phyloP scores from a whole-genome alignment of 108 stramenopile genomes.

The Skeletonema menzelii region DNA sequence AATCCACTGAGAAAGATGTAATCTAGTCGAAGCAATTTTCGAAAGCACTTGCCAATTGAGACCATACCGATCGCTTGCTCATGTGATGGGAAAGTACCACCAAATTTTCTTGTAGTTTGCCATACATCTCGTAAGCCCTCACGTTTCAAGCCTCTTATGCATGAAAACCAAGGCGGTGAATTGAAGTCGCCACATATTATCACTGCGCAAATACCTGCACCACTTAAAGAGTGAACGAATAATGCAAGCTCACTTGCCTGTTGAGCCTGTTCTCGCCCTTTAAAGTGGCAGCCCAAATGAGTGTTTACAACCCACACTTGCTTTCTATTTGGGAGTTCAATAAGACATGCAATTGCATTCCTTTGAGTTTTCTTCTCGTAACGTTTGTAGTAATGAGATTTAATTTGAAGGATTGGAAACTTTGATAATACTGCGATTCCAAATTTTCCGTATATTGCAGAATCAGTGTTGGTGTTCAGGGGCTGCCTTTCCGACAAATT shows the following conservation, averaged over 20 bases:
- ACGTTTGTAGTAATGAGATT: constrained; percentile 1
- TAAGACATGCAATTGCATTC: constrained; percentile 19
- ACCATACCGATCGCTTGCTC: constrained; percentile 4
- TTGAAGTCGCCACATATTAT: constrained; percentile 15
- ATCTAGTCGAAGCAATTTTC: constrained; percentile 15
- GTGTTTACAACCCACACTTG: constrained; percentile 15
- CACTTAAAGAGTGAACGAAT: constrained; percentile 6
- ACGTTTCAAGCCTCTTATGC: not conserved
- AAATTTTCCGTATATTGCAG: constrained; percentile 1
- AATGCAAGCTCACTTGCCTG: constrained; percentile 8
- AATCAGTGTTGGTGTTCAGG: not conserved
- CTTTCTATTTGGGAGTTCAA: not conserved
- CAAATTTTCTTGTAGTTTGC: not conserved
- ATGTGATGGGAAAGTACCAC: constrained; percentile 21
- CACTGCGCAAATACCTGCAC: not conserved
- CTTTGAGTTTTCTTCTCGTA: constrained; percentile 12
- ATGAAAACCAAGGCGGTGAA: constrained; percentile 10
- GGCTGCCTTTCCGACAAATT: not conserved
- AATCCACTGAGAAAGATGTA: constrained; percentile 12
- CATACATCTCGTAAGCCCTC: constrained; percentile 2
- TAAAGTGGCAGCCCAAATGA: constrained; percentile 13
- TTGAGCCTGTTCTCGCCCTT: constrained; percentile 5
- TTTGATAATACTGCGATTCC: constrained; percentile 16
- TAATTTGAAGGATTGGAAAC: constrained; percentile 7
- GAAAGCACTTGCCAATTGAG: not conserved